Evolutionary conservation across 805 yeast species (phyloP).

Genomic region (Tetrapisispora nanseiensis): DNA sequence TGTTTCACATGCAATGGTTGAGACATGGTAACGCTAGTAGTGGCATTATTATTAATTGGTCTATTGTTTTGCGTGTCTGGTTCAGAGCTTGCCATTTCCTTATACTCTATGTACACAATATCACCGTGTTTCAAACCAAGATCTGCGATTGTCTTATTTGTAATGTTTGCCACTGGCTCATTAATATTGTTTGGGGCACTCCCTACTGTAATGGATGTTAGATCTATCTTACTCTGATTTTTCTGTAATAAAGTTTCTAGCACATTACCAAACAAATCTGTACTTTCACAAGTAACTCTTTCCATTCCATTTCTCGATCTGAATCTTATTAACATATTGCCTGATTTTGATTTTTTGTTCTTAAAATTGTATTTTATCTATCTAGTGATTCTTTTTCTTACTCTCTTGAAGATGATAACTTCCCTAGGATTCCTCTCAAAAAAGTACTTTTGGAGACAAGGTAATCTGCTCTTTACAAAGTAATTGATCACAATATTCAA

Average conservation of each 20-base stretch:
- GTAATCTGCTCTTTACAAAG: no score
- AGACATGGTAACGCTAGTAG: slow-evolving; percentile 3
- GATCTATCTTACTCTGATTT: slow-evolving; percentile 9
- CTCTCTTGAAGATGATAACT: no score
- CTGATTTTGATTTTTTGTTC: no score
- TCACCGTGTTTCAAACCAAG: slow-evolving; percentile 53
- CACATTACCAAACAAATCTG: slow-evolving; percentile 30
- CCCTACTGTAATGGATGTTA: slow-evolving; percentile 21
- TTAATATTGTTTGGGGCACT: slow-evolving; percentile 20
- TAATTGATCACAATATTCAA: no score
- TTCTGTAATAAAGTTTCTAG: background rate
- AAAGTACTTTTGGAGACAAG: no score
- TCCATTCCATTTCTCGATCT: slow-evolving; percentile 78
- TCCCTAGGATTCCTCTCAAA: no score
- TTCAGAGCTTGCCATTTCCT: slow-evolving; percentile 6
- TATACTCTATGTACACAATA: slow-evolving; percentile 39
- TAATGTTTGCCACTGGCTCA: slow-evolving; percentile 19
- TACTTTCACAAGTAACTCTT: slow-evolving; percentile 46
- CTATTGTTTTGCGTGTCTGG: background rate
- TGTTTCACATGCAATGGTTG: slow-evolving; percentile 35
- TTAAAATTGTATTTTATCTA: no score
- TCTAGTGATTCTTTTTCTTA: no score
- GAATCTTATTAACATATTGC: slow-evolving; percentile 56
- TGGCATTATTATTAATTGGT: slow-evolving; percentile 4
- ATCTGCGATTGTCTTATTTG: slow-evolving; percentile 28